These are phyloP conservation scores for Pilaira anomala DNA, from an alignment of 192 early-diverging fungal genomes.

Conservation along the genomic window DNA sequence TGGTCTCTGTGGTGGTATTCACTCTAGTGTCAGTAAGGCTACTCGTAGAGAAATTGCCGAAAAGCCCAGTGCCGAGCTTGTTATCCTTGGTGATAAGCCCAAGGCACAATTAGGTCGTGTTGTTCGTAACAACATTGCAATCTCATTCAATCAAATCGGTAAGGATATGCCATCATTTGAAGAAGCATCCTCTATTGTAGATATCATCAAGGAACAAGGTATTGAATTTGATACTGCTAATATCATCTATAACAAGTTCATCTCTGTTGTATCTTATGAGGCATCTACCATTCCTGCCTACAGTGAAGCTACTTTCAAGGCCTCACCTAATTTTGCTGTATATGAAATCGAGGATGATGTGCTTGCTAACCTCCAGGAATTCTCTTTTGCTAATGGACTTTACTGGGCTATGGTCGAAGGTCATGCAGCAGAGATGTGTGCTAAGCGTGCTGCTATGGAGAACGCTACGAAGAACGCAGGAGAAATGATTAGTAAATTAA, in stretches of 20 bases:
- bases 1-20: conserved; percentile 99
- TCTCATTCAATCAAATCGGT: conserved; percentile 92
- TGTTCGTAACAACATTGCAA: conserved; percentile 69
- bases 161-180: conserved; percentile 83
- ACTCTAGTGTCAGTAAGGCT: conserved; percentile 86
- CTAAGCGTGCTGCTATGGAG: conserved; percentile 98
- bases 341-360: conserved; percentile 92
- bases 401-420: conserved; percentile 97
- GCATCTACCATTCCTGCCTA: conserved; percentile 61
- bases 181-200: conserved; percentile 81
- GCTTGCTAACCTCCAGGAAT: conserved; percentile 87
- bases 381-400: conserved; percentile 88
- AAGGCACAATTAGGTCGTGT: conserved; percentile 84
- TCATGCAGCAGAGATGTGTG: conserved; percentile 92
- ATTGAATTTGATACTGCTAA: conserved; percentile 66
- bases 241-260: conserved; percentile 94
- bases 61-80: conserved; percentile 42
- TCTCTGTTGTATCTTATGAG: conserved; percentile 93
- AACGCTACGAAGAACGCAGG: conserved; percentile 99
- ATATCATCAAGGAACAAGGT: conserved; percentile 65
- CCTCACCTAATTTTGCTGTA: conserved; percentile 75
- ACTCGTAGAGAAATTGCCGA: conserved; percentile 63
- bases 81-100: conserved; percentile 92
- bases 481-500: conserved; percentile 96
- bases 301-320: conserved; percentile 66